Conservation (phyloP, 192 early-diverging fungal species). For the Coemansia sp. region DNA sequence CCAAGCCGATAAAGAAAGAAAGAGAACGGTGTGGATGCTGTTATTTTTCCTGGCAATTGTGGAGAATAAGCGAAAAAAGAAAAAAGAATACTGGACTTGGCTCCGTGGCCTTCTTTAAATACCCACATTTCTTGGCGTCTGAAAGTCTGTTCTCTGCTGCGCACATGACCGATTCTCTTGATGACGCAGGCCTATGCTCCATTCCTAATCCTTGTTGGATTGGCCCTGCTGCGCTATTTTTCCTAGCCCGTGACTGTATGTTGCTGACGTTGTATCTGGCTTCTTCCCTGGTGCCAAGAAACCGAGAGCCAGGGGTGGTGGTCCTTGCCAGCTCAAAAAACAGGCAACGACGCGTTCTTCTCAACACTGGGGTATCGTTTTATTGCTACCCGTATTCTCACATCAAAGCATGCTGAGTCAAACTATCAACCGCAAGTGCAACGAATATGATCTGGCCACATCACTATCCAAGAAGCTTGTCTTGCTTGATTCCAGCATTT, state of each 20-base stretch:
- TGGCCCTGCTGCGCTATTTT: too few species aligned
- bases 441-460: not conserved
- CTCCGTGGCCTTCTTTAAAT: not conserved
- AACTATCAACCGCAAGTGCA: not conserved
- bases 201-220: too few species aligned
- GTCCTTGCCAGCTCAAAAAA: too few species aligned
- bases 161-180: too few species aligned
- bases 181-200: too few species aligned
- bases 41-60: not conserved
- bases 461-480: not conserved
- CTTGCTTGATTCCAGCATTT: not conserved
- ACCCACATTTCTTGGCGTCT: not conserved
- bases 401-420: not conserved
- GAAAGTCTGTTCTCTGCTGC: not conserved
- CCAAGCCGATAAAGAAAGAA: not conserved
- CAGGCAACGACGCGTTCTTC: too few species aligned
- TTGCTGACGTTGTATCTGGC: too few species aligned
- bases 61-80: not conserved
- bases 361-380: too few species aligned
- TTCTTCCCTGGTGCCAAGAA: too few species aligned
- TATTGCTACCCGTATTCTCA: not conserved
- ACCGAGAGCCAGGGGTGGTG: too few species aligned
- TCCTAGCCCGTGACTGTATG: too few species aligned
- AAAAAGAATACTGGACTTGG: not conserved
- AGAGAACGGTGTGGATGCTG: not conserved